Evolutionary conservation across 2,329 filamentous ascomycete species (phyloP).

Genomic region (Aschersonia sp.): DNA sequence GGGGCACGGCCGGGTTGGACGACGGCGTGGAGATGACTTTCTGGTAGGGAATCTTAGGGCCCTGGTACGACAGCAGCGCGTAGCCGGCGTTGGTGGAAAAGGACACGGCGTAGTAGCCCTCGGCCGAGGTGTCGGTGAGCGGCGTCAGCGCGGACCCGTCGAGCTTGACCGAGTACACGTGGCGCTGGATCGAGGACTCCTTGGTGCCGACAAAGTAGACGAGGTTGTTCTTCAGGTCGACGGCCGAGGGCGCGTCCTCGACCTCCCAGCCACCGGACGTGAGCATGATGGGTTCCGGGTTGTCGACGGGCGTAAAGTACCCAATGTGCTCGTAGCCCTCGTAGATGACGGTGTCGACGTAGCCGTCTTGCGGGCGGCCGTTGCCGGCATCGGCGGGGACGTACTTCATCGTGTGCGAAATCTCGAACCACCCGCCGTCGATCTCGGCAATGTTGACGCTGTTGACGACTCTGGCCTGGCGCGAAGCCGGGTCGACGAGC

Average conservation of each 20-base stretch:
- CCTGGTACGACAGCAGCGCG: slow-evolving; percentile 68
- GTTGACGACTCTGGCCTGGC: slow-evolving; percentile 65
- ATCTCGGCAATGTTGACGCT: slow-evolving; percentile 65
- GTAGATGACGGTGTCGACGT: slow-evolving; percentile 80
- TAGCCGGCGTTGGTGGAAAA: slow-evolving; percentile 77
- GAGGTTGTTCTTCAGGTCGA: slow-evolving; percentile 72
- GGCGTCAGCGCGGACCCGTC: slow-evolving; percentile 60
- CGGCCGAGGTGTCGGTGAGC: slow-evolving; percentile 56
- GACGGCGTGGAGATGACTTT: slow-evolving; percentile 69
- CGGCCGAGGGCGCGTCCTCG: slow-evolving; percentile 64
- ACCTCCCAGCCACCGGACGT: slow-evolving; percentile 91
- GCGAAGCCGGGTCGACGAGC: slow-evolving; percentile 61
- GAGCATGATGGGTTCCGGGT: slow-evolving; percentile 65
- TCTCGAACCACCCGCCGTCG: slow-evolving; percentile 97
- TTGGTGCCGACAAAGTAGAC: slow-evolving; percentile 87
- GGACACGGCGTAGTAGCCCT: slow-evolving; percentile 68
- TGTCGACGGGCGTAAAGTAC: slow-evolving; percentile 84
- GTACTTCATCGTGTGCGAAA: slow-evolving; percentile 71
- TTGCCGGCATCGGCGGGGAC: slow-evolving; percentile 71
- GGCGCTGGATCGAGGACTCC: slow-evolving; percentile 75
- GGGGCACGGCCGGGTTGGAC: slow-evolving; percentile 34
- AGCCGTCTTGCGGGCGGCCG: slow-evolving; percentile 69
- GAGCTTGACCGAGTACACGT: slow-evolving; percentile 79
- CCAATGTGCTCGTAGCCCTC: slow-evolving; percentile 81
- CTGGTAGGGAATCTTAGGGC: slow-evolving; percentile 80